A percentile compares a stretch with the other conserved stretches of the same genome.
phyloP scores from a whole-genome alignment of 2,329 filamentous ascomycete genomes.

The Plenodomus lindquistii region DNA sequence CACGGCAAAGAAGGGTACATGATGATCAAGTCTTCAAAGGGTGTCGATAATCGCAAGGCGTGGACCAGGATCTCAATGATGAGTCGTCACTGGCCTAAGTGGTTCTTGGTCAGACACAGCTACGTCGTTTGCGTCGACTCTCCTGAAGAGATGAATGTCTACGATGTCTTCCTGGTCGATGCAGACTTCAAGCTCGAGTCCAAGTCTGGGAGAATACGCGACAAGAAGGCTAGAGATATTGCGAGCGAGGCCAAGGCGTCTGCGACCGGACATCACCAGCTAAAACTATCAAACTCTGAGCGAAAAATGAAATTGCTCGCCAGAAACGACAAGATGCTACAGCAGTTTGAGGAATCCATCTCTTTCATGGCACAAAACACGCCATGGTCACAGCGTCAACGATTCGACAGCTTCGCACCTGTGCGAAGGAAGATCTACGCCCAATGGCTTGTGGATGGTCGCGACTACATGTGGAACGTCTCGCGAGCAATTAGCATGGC shows the following conservation, averaged over 20 bases:
- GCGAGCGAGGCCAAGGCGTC: slow-evolving; percentile 67
- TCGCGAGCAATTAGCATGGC: slow-evolving; percentile 96
- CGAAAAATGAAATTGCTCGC: slow-evolving; percentile 89
- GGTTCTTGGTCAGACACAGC: slow-evolving; percentile 97
- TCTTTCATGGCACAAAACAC: slow-evolving; percentile 81
- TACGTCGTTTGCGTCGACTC: slow-evolving; percentile 99
- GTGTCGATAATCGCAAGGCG: slow-evolving; percentile 80
- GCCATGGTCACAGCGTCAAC: slow-evolving; percentile 78
- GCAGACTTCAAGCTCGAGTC: slow-evolving; percentile 80
- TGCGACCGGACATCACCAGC: slow-evolving; percentile 75
- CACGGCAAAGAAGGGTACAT: slow-evolving; percentile 97
- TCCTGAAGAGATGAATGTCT: slow-evolving; percentile 97
- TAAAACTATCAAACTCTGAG: slow-evolving; percentile 89
- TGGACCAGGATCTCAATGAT: slow-evolving; percentile 79
- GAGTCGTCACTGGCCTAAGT: slow-evolving; percentile 84
- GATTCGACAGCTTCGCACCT: slow-evolving; percentile 92
- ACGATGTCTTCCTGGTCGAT: slow-evolving; percentile 97
- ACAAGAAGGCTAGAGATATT: slow-evolving; percentile 63
- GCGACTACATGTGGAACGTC: slow-evolving; percentile 99
- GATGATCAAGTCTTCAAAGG: slow-evolving; percentile 88
- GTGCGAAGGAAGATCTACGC: slow-evolving; percentile 85
- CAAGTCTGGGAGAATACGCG: slow-evolving; percentile 59
- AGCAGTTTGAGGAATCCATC: slow-evolving; percentile 94
- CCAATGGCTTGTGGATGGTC: slow-evolving; percentile 94
- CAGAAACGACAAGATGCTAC: slow-evolving; percentile 83